Evolutionary conservation across 305 asterid species (phyloP).

Genomic region (Fraxinus greggii): DNA sequence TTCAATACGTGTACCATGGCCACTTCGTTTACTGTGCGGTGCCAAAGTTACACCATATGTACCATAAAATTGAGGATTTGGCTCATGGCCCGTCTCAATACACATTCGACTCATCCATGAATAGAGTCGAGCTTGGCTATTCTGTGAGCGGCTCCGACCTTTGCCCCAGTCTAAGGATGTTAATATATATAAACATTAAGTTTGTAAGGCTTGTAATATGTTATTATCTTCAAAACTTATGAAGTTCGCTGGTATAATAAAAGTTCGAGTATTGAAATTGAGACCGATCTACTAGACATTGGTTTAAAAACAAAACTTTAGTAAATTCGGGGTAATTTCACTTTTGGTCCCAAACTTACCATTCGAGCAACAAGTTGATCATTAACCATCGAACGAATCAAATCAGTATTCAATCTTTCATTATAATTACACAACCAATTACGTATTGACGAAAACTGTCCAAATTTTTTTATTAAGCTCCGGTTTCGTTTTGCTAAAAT

Average conservation of each 20-base stretch:
- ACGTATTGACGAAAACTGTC: neutral
- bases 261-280: no score
- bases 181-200: no score
- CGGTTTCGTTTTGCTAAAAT: no score
- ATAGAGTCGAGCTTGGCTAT: no score
- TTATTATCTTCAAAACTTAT: no score
- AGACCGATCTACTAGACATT: no score
- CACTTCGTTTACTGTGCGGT: neutral
- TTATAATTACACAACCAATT: neutral
- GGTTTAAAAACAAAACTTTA: no score
- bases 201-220: no score
- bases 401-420: neutral
- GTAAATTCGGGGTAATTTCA: neutral
- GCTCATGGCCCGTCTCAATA: neutral
- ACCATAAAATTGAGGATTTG: neutral
- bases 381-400: neutral
- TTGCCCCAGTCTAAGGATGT: neutral
- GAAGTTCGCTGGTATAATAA: no score
- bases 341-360: neutral
- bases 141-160: neutral
- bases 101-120: neutral
- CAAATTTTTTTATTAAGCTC: no score
- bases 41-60: neutral
- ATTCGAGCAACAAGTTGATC: neutral
- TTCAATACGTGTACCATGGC: neutral